A percentile compares a stretch with the other conserved stretches of the same genome.
These are phyloP conservation scores for Saturnispora dispora DNA, from an alignment of 805 yeast species.

Conservation along the genomic window DNA sequence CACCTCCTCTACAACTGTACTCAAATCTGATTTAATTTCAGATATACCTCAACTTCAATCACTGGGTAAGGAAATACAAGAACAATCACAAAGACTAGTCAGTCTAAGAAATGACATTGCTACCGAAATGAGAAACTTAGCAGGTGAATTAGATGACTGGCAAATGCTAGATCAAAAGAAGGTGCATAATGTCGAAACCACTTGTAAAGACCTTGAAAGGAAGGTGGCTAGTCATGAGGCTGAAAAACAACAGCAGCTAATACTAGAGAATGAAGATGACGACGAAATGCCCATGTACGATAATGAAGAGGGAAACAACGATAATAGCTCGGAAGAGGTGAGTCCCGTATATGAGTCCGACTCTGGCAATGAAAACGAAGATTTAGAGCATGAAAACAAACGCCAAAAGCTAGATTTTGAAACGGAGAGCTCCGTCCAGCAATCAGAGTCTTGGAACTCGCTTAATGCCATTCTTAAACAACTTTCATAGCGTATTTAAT, in stretches of 20 bases:
- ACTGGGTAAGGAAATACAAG: slow-evolving; percentile 17
- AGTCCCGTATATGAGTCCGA: slow-evolving; percentile 10
- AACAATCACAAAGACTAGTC: slow-evolving; percentile 12
- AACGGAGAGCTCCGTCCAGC: not conserved
- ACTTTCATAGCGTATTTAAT: slow-evolving; percentile 1
- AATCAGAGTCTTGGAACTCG: slow-evolving; percentile 9
- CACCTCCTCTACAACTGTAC: slow-evolving; percentile 1
- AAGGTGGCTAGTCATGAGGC: slow-evolving; percentile 1
- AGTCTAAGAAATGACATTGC: slow-evolving; percentile 19
- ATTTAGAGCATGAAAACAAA: slow-evolving; percentile 13
- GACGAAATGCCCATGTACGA: slow-evolving; percentile 1
- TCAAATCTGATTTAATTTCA: not conserved
- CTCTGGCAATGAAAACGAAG: slow-evolving; percentile 16
- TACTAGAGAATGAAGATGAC: slow-evolving; percentile 2
- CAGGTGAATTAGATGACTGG: slow-evolving; percentile 26
- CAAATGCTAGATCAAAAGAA: slow-evolving; percentile 15
- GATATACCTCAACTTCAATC: slow-evolving; percentile 8
- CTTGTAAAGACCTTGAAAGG: not conserved
- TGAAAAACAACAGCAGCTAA: slow-evolving; percentile 6
- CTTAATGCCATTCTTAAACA: slow-evolving; percentile 10
- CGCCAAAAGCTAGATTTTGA: slow-evolving; percentile 7
- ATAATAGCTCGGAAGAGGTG: slow-evolving; percentile 1
- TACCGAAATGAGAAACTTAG: slow-evolving; percentile 20
- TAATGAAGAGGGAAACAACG: not conserved
- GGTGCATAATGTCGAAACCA: not conserved